A percentile compares a stretch with the other conserved stretches of the same genome.
Evolutionary conservation across 305 asterid genomes (phyloP).

Genomic region (Vinca major): DNA sequence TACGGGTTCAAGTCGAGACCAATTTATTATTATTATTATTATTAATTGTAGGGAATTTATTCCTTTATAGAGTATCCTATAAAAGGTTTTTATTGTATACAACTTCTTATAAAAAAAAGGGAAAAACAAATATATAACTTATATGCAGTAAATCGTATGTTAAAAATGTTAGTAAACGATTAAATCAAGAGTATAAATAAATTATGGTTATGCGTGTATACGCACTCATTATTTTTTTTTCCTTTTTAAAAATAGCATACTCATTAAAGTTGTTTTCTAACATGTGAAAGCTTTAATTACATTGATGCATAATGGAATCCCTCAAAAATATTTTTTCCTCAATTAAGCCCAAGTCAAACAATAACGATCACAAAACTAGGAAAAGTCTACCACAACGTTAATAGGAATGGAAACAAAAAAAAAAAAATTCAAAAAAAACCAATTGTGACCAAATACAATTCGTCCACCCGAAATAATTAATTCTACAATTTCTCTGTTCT

Average conservation of each 20-base stretch:
- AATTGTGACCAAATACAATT: background rate
- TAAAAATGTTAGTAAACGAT: too few species aligned
- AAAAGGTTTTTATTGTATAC: too few species aligned
- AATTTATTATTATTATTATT: background rate
- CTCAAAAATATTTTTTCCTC: background rate
- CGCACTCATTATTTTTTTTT: too few species aligned
- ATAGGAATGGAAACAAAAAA: background rate
- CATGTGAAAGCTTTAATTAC: slow-evolving; percentile 8
- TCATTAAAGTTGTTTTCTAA: background rate
- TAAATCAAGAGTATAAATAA: too few species aligned
- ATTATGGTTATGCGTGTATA: too few species aligned
- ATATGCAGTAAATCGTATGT: too few species aligned
- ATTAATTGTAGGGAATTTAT: background rate
- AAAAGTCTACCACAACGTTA: background rate
- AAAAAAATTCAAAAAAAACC: too few species aligned
- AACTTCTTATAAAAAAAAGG: too few species aligned
- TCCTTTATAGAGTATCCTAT: too few species aligned
- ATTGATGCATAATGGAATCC: background rate
- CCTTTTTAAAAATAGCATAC: background rate
- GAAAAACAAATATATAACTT: too few species aligned
- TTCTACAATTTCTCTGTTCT: background rate
- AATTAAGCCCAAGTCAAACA: slow-evolving; percentile 5
- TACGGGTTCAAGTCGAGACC: too few species aligned
- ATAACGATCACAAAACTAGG: background rate
- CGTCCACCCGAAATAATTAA: background rate